Evolutionary conservation across 805 yeast genomes (phyloP).

Genomic region (Metschnikowia colocasiae): DNA sequence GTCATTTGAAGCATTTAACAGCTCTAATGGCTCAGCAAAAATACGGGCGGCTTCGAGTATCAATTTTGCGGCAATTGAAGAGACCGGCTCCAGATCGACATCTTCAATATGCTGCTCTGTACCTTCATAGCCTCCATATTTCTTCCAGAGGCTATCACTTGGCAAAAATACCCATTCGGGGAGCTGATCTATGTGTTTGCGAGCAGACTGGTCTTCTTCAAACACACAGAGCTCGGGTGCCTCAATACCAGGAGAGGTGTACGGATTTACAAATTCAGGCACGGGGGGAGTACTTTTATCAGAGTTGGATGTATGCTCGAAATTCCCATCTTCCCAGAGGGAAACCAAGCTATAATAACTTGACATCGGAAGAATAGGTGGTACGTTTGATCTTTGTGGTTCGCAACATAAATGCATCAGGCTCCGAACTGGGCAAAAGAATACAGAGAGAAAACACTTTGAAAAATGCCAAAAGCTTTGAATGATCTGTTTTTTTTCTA

Average conservation of each 20-base stretch:
- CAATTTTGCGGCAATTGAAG: not conserved
- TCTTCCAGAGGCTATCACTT: not conserved
- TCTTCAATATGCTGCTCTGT: not conserved
- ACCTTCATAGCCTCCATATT: conserved; percentile 1
- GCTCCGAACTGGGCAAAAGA: too few relatives aligned
- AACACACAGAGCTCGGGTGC: not conserved
- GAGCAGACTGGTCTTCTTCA: not conserved
- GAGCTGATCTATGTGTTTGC: not conserved
- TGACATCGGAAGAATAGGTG: not conserved
- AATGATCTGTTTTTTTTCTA: too few relatives aligned
- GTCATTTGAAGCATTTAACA: not conserved
- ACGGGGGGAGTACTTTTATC: not conserved
- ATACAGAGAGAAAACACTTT: too few relatives aligned
- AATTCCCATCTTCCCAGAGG: not conserved
- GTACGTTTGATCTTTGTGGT: not conserved
- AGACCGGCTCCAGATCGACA: not conserved
- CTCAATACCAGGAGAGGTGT: not conserved
- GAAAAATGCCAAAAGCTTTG: too few relatives aligned
- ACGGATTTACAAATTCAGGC: not conserved
- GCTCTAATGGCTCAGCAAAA: not conserved
- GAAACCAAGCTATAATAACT: not conserved
- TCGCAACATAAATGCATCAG: conserved; percentile 1
- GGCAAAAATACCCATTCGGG: conserved; percentile 1
- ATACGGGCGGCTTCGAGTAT: not conserved
- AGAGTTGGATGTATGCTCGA: not conserved